A percentile compares a stretch with the other conserved stretches of the same genome.
These are phyloP conservation scores for Neopestalotiopsis sp. DNA, from an alignment of 2,329 filamentous ascomycete genomes.

Conservation along the genomic window DNA sequence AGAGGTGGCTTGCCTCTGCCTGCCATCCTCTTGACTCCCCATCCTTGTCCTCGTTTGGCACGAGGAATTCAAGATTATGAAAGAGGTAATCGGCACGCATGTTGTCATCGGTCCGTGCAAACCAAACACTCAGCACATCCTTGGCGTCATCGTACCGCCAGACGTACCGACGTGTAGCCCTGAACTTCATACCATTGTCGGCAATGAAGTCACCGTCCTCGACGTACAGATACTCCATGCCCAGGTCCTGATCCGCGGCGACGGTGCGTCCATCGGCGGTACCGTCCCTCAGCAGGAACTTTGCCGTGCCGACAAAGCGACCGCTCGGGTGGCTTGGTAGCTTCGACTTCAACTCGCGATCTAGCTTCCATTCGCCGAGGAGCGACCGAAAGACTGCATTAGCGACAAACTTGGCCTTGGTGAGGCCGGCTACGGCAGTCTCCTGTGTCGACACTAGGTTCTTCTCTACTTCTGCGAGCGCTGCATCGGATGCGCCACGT, in stretches of 20 bases:
- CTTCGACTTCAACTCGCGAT: constrained; percentile 59
- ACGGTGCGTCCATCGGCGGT: constrained; percentile 57
- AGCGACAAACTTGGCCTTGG: constrained; percentile 59
- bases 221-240: constrained; percentile 70
- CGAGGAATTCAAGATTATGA: constrained; percentile 70
- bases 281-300: constrained; percentile 66
- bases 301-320: constrained; percentile 67
- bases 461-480: constrained; percentile 44
- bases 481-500: constrained; percentile 41
- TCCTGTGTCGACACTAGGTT: constrained; percentile 54
- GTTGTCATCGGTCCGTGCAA: constrained; percentile 68
- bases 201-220: constrained; percentile 71
- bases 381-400: constrained; percentile 73
- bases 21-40: constrained; percentile 55
- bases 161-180: constrained; percentile 70
- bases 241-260: constrained; percentile 38
- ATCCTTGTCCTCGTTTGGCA: constrained; percentile 32
- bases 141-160: constrained; percentile 70
- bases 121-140: constrained; percentile 75
- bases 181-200: constrained; percentile 60
- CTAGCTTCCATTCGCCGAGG: constrained; percentile 72
- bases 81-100: constrained; percentile 75
- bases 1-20: constrained; percentile 72
- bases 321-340: constrained; percentile 67
- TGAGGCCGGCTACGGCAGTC: constrained; percentile 48